Conservation (phyloP, 305 asterid genomes). For the Coffea humblotiana region DNA sequence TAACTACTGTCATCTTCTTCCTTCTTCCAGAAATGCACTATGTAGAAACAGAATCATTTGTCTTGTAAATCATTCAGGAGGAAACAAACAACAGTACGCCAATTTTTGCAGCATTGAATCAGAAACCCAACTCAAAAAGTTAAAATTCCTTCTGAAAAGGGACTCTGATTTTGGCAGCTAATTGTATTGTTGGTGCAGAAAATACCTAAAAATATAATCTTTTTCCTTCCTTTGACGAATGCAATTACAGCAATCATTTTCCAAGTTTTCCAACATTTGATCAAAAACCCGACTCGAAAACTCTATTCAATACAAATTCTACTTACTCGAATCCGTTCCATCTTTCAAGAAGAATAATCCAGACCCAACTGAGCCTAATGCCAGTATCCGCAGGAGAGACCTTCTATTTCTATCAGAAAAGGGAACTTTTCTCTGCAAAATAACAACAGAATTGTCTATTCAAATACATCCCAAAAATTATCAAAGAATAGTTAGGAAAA, state of each 20-base stretch:
- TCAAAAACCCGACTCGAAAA: neutral
- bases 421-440: slow-evolving; percentile 45
- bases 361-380: slow-evolving; percentile 63
- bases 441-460: too few species aligned
- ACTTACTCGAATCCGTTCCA: slow-evolving; percentile 44
- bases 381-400: slow-evolving; percentile 43
- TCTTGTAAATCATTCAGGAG: too few species aligned
- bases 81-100: too few species aligned
- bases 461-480: neutral
- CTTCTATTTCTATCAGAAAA: slow-evolving; percentile 32
- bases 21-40: neutral
- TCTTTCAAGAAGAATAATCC: slow-evolving; percentile 38
- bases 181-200: neutral
- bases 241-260: neutral
- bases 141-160: slow-evolving; percentile 23
- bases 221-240: neutral
- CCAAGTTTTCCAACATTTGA: neutral
- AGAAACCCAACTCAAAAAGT: too few species aligned
- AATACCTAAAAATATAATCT: neutral
- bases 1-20: neutral
- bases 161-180: slow-evolving; percentile 26
- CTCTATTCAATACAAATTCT: neutral
- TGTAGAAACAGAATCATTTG: too few species aligned
- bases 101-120: too few species aligned
- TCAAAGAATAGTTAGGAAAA: neutral